These are phyloP conservation scores for Neurospora sp. DNA, from an alignment of 495 filamentous ascomycete species.

Conservation along the genomic window DNA sequence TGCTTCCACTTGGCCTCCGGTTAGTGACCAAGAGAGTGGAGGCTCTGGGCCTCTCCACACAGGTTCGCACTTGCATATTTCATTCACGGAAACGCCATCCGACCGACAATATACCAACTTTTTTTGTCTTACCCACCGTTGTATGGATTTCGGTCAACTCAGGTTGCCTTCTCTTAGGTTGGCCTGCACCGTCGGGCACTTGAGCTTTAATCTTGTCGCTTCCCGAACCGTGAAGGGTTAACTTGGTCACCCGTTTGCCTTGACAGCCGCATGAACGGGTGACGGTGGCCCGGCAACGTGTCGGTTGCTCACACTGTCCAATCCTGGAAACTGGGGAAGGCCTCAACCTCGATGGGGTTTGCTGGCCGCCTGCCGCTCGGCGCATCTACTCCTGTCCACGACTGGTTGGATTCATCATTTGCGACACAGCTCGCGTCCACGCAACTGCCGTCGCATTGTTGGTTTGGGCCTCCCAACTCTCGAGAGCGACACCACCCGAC, in stretches of 20 bases:
- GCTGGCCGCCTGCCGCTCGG: background rate
- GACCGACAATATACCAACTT: background rate
- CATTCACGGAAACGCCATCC: background rate
- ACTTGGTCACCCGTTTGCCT: background rate
- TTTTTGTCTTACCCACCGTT: background rate
- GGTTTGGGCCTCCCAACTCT: background rate
- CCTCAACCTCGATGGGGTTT: background rate
- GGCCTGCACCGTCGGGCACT: background rate
- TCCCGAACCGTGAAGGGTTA: background rate
- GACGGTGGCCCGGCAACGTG: background rate
- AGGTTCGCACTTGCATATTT: background rate
- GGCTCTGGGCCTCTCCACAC: background rate
- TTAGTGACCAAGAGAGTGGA: background rate
- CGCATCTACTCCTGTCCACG: background rate
- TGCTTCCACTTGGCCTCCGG: background rate
- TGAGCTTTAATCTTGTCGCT: background rate
- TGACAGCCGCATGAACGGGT: background rate
- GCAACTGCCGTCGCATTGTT: background rate
- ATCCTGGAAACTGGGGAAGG: background rate
- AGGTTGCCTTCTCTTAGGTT: background rate
- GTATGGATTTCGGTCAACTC: background rate
- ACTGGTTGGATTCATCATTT: background rate
- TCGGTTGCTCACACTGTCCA: background rate
- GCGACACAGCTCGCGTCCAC: background rate
- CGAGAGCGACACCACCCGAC: background rate